Evolutionary conservation across 2,329 filamentous ascomycete genomes (phyloP), one percentile per base, ranked within the genome.

Genomic region (Aspergillus fischeri): DNA sequence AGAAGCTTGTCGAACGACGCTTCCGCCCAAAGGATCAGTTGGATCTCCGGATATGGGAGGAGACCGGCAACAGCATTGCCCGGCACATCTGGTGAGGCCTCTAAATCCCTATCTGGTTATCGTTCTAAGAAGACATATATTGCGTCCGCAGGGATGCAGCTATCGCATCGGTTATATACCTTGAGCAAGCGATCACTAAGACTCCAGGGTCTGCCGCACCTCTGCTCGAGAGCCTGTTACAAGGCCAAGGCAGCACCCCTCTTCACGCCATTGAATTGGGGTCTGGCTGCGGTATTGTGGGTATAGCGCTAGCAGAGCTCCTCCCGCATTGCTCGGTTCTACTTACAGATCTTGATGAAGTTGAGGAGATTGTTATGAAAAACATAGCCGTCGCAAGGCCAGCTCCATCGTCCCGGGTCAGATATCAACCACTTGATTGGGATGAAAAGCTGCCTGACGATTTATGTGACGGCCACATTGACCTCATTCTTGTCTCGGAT

Each of bases 31-130:
- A 73, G 4, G 68, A 72, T 38, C 70, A 73, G 24, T 64, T 74
- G 5, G 67, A 67, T 4, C 64, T 86, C 9, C 71, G 72, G 35
- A 81, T 90, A 48, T 86, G 83, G 77, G 87, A 90, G 68, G 87
- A 90, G 65, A 88, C 85, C 0, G 86, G 87, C 3, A 87, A 90
- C 66, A 88, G 85, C 68, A 90, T 90, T 65, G 87, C 87, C 5
- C 78, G 86, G 45, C 87, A 90, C 74, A 79, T 90, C 51, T 90
- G 87, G 87, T 87, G 77, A 68, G 73, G 54, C 47, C 42, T 21
- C 35, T 60, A 10, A 20, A 45, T 49, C 6, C 8, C 11, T 8
- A 4, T 45, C 38, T 29, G 24, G 32, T 51, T 25, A 50, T 52
- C 17, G 27, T 38, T 62, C 57, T 63, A 60, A 68, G 55, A 28